Evolutionary conservation across 208 protist genomes (phyloP).

Genomic region (Herpetomonas tarakana): DNA sequence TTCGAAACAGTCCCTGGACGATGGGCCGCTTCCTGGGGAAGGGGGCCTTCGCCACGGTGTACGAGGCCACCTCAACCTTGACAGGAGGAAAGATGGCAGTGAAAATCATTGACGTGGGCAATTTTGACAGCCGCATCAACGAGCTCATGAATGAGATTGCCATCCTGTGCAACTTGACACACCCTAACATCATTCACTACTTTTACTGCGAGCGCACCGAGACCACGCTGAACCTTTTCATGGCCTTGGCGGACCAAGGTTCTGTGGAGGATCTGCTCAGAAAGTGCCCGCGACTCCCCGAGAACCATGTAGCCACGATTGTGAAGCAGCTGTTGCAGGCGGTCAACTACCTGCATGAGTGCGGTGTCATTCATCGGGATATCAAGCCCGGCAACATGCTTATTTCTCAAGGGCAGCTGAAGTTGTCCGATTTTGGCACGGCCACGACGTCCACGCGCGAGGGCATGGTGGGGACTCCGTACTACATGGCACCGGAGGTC

Average conservation of each 20-base stretch:
- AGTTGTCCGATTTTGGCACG: slow-evolving; percentile 81
- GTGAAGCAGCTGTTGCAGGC: slow-evolving; percentile 66
- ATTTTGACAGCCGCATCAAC: slow-evolving; percentile 55
- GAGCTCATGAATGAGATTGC: slow-evolving; percentile 76
- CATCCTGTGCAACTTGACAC: slow-evolving; percentile 57
- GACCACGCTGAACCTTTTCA: slow-evolving; percentile 71
- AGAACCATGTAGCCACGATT: slow-evolving; percentile 46
- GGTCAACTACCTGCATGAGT: slow-evolving; percentile 71
- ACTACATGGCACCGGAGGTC: slow-evolving; percentile 56
- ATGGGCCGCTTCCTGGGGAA: slow-evolving; percentile 50
- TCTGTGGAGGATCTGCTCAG: slow-evolving; percentile 49
- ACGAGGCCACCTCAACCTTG: slow-evolving; percentile 60
- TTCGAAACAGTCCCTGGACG: slow-evolving; percentile 65
- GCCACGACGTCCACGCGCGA: slow-evolving; percentile 43
- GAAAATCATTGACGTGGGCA: slow-evolving; percentile 67
- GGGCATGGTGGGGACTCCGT: slow-evolving; percentile 59
- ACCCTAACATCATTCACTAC: slow-evolving; percentile 85
- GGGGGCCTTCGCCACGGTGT: slow-evolving; percentile 73
- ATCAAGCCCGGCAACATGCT: slow-evolving; percentile 88
- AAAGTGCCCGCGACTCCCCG: slow-evolving; percentile 36
- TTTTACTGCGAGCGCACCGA: slow-evolving; percentile 72
- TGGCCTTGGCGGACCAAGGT: slow-evolving; percentile 71
- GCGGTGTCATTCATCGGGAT: slow-evolving; percentile 82
- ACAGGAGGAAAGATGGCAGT: slow-evolving; percentile 84
- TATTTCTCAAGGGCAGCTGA: slow-evolving; percentile 61